Base-by-base conservation (phyloP, 2,329 filamentous ascomycete genomes). In the Pseudovirgaria hyperparasitica region DNA sequence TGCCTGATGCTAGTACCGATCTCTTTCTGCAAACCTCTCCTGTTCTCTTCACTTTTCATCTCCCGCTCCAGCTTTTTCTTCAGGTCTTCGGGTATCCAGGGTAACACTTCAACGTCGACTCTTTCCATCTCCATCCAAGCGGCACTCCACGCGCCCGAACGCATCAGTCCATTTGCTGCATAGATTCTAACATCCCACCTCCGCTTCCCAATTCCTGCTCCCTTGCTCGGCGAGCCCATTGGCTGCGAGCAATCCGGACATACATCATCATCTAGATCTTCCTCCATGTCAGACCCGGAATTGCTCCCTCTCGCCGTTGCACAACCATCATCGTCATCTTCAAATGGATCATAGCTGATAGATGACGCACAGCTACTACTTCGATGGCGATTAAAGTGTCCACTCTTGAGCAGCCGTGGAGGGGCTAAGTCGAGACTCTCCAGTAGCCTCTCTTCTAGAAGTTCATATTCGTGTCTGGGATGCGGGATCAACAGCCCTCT, bases 71-170 rank as follows among this genome's bases (percentile, higher is more conserved):
- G 56, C 37, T 73, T 70, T 11, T 66, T 64, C 28, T 73, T 65
- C 9, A 77, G 46, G 2, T 62, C 54, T 0, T 68, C 51, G 11
- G 73, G 69, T 8, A 85, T 66, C 44, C 76, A 70, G 4, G 90
- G 80, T 42, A 81, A 72, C 27, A 98, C 72, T 53, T 96, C 87
- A 2, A 92, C 82, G 46, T 98, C 90, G 1, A 96, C 82, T n/a
- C 87, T 72, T 57, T 98, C 90, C 90, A 98, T 98, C 54, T 96
- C 87, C 40, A 73, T 80, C 87, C 87, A 98, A 32, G 82, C 87
- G 2, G 86, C 86, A 4, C 72, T 72, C 90, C 90, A 98, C 0
- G 90, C 87, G 0, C 84, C 84, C 5, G 82, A 76, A 32, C 76
- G 72, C 82, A 98, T 92, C 25, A 96, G 60, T 0, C 90, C 90